Base-by-base conservation (phyloP, 192 early-diverging fungal species). In the Coemansia sp. region DNA sequence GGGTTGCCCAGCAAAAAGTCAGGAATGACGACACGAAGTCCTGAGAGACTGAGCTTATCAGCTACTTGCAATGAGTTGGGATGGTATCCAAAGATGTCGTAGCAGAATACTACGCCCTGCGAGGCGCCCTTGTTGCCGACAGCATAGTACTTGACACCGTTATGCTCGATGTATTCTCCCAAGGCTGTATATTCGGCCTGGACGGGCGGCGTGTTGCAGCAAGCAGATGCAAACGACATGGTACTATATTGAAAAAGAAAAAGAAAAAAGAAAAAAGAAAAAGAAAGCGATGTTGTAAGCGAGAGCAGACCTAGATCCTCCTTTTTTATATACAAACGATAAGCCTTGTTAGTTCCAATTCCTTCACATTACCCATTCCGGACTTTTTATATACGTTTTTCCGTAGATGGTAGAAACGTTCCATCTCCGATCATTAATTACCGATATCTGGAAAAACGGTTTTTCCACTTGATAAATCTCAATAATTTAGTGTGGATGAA, bases 31-130 rank as follows among this genome's bases (percentile, higher is more conserved):
- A 88, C 65, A 48, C 77, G 73, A 59, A 79, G 81, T 16, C 84
- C 82, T 51, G 42, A 65, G 31, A 5, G 61, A 43, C 50, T 63
- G 19, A 72, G 74, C 41, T 55, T 71, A 40, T 78, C 81, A 23
- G 81, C 81, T 30, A 82, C 81, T 56, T 88, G 85, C 60, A 70
- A 57, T 20, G 72, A 63, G 40, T 86, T 83, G 20, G 73, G 67
- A 55, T 76, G 68, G 49, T 59, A 69, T 16, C 74, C 82, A 54
- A 85, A 88, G 55, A 88, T 85, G 55, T 88, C 86, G 52, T 86
- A 86, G 56, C 83, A 72, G 38, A 78, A 61, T 1, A 88, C 46
- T 37, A 86, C 42, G 43, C 74, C 82, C 7, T 78, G 70, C 61
- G 81, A 66, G 26, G 83, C 46, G 18, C 33, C 38, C 53, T 47